phyloP scores from a whole-genome alignment of 208 protist genomes.

The Crithidia thermophila region DNA sequence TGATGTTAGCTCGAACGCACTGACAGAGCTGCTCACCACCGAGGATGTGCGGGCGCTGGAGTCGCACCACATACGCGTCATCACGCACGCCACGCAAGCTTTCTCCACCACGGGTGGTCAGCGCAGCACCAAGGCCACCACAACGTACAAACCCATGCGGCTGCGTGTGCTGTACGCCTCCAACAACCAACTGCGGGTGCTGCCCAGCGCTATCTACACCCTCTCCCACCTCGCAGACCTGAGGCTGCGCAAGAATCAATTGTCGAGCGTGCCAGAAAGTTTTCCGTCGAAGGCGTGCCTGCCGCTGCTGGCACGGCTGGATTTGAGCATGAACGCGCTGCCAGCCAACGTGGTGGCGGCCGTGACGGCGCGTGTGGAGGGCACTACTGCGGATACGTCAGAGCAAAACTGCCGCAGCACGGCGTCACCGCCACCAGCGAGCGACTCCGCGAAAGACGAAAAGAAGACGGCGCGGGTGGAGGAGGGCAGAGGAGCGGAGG shows the following conservation, averaged over 20 bases:
- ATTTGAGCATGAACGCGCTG: slow-evolving; percentile 35
- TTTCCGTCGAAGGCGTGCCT: slow-evolving; percentile 23
- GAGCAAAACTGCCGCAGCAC: too few relatives aligned
- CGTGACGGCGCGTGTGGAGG: slow-evolving; percentile 8
- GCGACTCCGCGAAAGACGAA: neutral
- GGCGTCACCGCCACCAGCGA: neutral
- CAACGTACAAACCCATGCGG: slow-evolving; percentile 14
- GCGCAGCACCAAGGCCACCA: slow-evolving; percentile 6
- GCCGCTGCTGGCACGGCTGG: slow-evolving; percentile 17
- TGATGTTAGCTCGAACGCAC: slow-evolving; percentile 62
- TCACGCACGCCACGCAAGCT: slow-evolving; percentile 24
- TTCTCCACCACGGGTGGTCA: neutral
- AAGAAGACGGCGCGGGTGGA: neutral
- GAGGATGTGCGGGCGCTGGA: slow-evolving; percentile 29
- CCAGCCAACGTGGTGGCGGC: slow-evolving; percentile 3
- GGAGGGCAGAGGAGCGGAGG: too few relatives aligned
- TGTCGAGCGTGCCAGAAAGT: slow-evolving; percentile 23
- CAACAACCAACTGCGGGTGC: slow-evolving; percentile 38
- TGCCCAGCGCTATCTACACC: slow-evolving; percentile 27
- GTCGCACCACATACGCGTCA: slow-evolving; percentile 4
- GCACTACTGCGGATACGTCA: too few relatives aligned
- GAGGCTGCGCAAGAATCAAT: slow-evolving; percentile 27
- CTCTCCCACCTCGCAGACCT: slow-evolving; percentile 52
- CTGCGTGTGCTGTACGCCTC: slow-evolving; percentile 58
- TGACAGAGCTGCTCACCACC: slow-evolving; percentile 36